Conservation (phyloP, 73 alveolate species). For the Tetrahymena borealis region DNA sequence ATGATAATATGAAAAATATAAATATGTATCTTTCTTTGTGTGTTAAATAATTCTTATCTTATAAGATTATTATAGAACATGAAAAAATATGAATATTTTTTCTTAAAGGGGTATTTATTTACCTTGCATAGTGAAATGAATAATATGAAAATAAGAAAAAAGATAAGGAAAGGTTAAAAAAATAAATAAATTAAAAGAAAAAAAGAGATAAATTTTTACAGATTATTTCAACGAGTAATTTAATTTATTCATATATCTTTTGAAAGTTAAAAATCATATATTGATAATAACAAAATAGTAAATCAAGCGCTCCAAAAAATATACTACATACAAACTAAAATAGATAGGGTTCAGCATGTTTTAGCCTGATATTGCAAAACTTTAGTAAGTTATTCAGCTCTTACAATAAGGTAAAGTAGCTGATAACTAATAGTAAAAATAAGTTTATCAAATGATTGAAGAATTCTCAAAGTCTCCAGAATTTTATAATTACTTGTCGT, state of each 20-base stretch:
- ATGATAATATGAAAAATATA: too few relatives aligned
- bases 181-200: neutral
- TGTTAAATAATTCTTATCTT: too few relatives aligned
- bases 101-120: neutral
- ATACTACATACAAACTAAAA: too few relatives aligned
- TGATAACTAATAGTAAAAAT: neutral
- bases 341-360: neutral
- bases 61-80: neutral
- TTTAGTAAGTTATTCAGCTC: neutral
- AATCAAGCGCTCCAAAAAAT: neutral
- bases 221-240: neutral
- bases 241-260: neutral
- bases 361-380: constrained; percentile 1
- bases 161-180: neutral
- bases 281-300: neutral
- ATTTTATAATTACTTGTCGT: neutral
- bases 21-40: too few relatives aligned
- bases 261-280: neutral
- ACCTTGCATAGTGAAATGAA: too few relatives aligned
- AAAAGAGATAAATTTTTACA: neutral
- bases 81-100: neutral
- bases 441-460: neutral
- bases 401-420: neutral
- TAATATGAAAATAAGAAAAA: neutral
- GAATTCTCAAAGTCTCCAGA: neutral